Conservation (phyloP, 83 land plant genomes). For the Diphasiastrum complanatum region DNA sequence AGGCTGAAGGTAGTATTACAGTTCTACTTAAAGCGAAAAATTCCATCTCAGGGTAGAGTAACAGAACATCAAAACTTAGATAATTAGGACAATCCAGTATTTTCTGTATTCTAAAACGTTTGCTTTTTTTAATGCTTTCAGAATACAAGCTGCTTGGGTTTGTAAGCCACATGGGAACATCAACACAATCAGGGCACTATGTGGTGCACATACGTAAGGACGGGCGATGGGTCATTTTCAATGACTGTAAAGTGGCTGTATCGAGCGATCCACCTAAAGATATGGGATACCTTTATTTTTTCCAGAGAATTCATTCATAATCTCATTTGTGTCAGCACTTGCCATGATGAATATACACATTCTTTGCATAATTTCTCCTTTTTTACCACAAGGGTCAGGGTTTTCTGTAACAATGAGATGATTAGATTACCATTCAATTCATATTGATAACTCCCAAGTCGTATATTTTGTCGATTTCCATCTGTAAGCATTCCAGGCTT, state of each 20-base stretch:
- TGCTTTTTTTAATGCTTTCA: slow-evolving; percentile 27
- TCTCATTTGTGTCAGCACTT: too few relatives aligned
- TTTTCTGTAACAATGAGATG: too few relatives aligned
- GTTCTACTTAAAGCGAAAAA: too few relatives aligned
- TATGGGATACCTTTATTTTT: slow-evolving; percentile 96
- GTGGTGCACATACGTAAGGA: slow-evolving; percentile 90
- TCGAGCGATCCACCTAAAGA: slow-evolving; percentile 92
- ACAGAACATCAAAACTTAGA: not conserved
- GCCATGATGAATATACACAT: too few relatives aligned
- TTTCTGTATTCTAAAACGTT: not conserved
- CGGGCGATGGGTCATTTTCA: slow-evolving; percentile 93
- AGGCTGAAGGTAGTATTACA: too few relatives aligned
- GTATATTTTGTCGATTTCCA: too few relatives aligned
- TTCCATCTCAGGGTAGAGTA: too few relatives aligned
- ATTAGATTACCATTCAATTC: too few relatives aligned
- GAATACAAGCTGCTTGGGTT: slow-evolving; percentile 81
- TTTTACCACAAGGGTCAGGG: too few relatives aligned
- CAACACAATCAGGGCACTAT: slow-evolving; percentile 96
- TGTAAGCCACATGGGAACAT: slow-evolving; percentile 96
- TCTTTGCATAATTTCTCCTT: too few relatives aligned
- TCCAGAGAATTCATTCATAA: slow-evolving; percentile 47
- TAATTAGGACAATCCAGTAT: not conserved
- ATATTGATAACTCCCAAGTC: too few relatives aligned
- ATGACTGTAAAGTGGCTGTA: slow-evolving; percentile 83
- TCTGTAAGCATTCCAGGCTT: too few relatives aligned